phyloP scores from a whole-genome alignment of 208 protist species.

The Hexamita inflata region DNA sequence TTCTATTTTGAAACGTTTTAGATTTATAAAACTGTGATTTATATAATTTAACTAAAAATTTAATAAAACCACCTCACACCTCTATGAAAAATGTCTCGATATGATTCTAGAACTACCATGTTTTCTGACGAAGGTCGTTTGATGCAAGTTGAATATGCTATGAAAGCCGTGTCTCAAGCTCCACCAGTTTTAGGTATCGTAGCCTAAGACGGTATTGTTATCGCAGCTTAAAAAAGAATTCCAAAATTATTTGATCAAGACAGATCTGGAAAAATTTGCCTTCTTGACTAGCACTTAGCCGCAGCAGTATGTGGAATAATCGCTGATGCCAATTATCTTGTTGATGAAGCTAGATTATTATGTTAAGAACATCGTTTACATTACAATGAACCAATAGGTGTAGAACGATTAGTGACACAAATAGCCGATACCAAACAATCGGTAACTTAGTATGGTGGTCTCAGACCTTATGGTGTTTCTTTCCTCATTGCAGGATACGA shows the following conservation, averaged over 20 bases:
- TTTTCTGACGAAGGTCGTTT: conserved; percentile 17
- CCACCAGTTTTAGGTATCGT: background rate
- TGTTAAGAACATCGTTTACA: background rate
- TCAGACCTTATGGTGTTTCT: background rate
- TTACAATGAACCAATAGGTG: background rate
- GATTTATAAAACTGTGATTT: no score
- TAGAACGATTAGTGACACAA: background rate
- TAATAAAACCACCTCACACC: no score
- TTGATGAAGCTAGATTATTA: background rate
- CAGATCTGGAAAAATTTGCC: background rate
- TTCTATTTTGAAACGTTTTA: no score
- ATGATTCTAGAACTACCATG: conserved; percentile 10
- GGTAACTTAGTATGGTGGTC: background rate
- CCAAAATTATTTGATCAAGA: background rate
- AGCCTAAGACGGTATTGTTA: background rate
- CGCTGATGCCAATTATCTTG: conserved; percentile 16
- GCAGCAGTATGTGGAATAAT: conserved; percentile 2
- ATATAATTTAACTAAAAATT: no score
- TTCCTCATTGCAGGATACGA: conserved; percentile 10
- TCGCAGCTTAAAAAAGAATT: conserved; percentile 2
- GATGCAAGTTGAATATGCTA: conserved; percentile 22
- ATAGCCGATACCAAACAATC: conserved; percentile 4
- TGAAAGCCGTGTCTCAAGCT: conserved; percentile 9
- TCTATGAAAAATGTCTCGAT: conserved; percentile 24
- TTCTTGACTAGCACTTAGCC: background rate